phyloP scores from a whole-genome alignment of 441 rosid genomes.

The Rhodomyrtus psidioides region DNA sequence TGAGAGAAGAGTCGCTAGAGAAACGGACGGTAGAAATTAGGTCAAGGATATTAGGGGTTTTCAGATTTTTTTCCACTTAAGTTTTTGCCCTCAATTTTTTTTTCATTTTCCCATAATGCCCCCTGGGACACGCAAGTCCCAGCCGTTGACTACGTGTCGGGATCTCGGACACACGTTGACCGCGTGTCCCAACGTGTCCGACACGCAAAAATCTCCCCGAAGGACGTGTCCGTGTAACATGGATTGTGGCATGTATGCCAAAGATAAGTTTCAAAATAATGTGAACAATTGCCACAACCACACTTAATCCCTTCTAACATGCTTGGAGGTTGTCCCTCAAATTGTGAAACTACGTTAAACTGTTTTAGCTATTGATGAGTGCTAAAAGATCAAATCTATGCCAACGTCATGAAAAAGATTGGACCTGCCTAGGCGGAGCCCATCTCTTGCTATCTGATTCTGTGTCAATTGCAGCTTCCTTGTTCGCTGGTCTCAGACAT shows the following conservation, averaged over 20 bases:
- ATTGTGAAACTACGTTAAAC: background rate
- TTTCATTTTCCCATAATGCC: too few relatives aligned
- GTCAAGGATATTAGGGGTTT: too few relatives aligned
- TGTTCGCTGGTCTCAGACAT: background rate
- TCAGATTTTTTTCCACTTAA: too few relatives aligned
- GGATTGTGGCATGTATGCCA: background rate
- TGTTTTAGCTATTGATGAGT: background rate
- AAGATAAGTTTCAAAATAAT: background rate
- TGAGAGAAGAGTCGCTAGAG: too few relatives aligned
- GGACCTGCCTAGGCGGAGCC: background rate
- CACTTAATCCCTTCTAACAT: background rate
- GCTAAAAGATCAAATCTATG: background rate
- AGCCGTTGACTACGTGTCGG: too few relatives aligned
- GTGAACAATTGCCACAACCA: background rate
- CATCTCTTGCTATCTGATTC: constrained; percentile 1
- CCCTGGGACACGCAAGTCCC: too few relatives aligned
- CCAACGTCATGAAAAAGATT: background rate
- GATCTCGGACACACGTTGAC: too few relatives aligned
- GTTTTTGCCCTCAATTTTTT: too few relatives aligned
- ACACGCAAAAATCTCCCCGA: too few relatives aligned
- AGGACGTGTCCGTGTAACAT: too few relatives aligned
- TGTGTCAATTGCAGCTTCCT: background rate
- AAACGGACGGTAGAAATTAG: too few relatives aligned
- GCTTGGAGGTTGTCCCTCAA: background rate
- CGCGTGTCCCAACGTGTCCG: too few relatives aligned